Conservation (phyloP, 345 rosid species). For the Lagerstroemia speciosa region DNA sequence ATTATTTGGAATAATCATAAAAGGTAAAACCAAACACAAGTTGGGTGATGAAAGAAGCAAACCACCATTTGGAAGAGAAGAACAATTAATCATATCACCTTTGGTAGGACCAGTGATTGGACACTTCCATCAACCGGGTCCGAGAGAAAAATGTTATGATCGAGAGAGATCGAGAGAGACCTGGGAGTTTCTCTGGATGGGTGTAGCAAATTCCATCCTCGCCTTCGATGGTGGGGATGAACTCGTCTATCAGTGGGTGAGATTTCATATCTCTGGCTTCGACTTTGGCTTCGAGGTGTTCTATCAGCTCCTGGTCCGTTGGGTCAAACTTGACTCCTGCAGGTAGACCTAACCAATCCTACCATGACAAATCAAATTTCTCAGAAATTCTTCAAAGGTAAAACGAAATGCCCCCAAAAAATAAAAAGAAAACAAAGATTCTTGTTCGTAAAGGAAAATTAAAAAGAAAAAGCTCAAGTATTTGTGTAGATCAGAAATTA, state of each 20-base stretch:
- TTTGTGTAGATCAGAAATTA: background rate
- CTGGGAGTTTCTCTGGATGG: slow-evolving; percentile 99
- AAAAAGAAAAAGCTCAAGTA: background rate
- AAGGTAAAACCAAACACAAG: slow-evolving; percentile 5
- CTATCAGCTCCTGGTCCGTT: slow-evolving; percentile 95
- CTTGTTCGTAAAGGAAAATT: background rate
- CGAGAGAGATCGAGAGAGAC: slow-evolving; percentile 22
- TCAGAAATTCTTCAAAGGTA: slow-evolving; percentile 2
- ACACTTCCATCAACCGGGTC: background rate
- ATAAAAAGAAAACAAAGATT: slow-evolving; percentile 8
- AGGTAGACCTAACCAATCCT: slow-evolving; percentile 99
- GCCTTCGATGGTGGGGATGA: slow-evolving; percentile 94
- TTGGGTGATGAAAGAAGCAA: background rate
- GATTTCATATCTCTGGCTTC: slow-evolving; percentile 72
- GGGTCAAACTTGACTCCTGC: slow-evolving; percentile 99
- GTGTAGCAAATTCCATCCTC: slow-evolving; percentile 99
- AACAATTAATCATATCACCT: background rate
- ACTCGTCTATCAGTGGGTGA: slow-evolving; percentile 95
- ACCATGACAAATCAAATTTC: slow-evolving; percentile 10
- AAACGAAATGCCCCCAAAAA: background rate
- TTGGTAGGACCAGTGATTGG: background rate
- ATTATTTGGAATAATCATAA: background rate
- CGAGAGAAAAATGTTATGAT: slow-evolving; percentile 9
- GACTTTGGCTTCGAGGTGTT: slow-evolving; percentile 95
- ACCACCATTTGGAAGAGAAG: background rate